These are phyloP conservation scores for Cubamyces sp. DNA, from an alignment of 768 basidiomycete species.

Conservation along the genomic window DNA sequence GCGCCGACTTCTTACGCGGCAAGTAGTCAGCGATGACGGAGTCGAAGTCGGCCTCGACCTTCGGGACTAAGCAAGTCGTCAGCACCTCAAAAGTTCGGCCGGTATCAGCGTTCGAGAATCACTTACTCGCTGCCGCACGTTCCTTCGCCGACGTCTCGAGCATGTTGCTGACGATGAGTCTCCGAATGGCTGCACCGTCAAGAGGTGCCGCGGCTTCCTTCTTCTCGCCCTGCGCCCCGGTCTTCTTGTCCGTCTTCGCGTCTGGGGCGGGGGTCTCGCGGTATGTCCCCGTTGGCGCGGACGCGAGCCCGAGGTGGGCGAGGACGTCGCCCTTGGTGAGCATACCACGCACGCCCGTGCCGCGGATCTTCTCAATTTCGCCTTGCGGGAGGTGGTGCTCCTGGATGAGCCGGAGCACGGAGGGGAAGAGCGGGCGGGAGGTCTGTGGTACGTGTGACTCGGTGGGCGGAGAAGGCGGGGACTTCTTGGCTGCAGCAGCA, in stretches of 20 bases:
- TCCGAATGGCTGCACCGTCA: conserved; percentile 67
- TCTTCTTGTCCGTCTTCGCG: conserved; percentile 39
- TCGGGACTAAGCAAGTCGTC: conserved; percentile 40
- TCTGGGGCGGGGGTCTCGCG: conserved; percentile 48
- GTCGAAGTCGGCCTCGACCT: conserved; percentile 62
- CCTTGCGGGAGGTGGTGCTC: conserved; percentile 52
- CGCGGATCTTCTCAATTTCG: conserved; percentile 72
- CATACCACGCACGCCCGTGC: conserved; percentile 91
- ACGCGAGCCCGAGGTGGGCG: conserved; percentile 81
- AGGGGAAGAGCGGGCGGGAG: conserved; percentile 83
- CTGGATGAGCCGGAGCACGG: conserved; percentile 81
- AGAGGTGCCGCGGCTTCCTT: conserved; percentile 44
- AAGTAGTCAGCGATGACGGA: conserved; percentile 77
- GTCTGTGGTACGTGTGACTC: conserved; percentile 45
- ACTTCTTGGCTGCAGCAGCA: conserved; percentile 15
- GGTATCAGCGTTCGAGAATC: neutral
- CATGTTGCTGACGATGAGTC: conserved; percentile 65
- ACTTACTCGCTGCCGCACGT: conserved; percentile 47
- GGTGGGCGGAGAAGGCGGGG: conserved; percentile 20
- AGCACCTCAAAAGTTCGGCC: neutral
- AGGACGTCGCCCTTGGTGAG: conserved; percentile 96
- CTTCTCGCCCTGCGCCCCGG: conserved; percentile 35
- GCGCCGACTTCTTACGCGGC: conserved; percentile 39
- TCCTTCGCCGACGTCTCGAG: conserved; percentile 57
- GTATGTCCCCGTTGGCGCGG: conserved; percentile 75